phyloP scores from a whole-genome alignment of 805 yeast genomes.

The Pichia heedii region DNA sequence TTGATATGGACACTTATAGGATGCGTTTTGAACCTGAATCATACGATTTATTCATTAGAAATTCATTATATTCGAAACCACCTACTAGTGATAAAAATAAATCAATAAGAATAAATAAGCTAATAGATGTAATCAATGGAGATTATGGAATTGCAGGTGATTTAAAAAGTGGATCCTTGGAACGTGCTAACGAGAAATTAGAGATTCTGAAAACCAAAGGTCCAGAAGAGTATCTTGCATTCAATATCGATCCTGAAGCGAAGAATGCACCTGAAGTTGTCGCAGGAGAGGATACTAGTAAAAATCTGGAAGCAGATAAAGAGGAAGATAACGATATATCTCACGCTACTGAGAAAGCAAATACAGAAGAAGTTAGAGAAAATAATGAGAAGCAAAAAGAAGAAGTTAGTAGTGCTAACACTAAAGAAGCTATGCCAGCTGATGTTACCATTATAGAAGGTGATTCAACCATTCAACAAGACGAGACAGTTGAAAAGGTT shows the following conservation, averaged over 20 bases:
- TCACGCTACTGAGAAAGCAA: constrained; percentile 9
- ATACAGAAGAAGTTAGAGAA: not conserved
- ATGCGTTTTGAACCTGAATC: constrained; percentile 74
- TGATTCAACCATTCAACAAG: constrained; percentile 41
- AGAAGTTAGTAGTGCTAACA: constrained; percentile 12
- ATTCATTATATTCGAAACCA: constrained; percentile 35
- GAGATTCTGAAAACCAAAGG: constrained; percentile 33
- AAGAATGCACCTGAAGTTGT: not conserved
- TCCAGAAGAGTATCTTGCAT: constrained; percentile 24
- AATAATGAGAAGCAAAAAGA: constrained; percentile 7
- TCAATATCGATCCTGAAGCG: not conserved
- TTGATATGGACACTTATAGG: constrained; percentile 70
- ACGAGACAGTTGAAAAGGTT: constrained; percentile 27
- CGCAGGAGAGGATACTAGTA: not conserved
- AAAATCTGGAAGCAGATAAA: constrained; percentile 8
- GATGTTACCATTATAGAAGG: constrained; percentile 31
- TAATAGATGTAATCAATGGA: constrained; percentile 38
- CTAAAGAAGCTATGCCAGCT: constrained; percentile 1
- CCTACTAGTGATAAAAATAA: constrained; percentile 9
- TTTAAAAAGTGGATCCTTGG: constrained; percentile 32
- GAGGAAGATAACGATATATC: not conserved
- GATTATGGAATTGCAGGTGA: constrained; percentile 46
- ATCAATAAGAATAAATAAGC: constrained; percentile 15
- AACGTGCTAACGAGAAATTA: constrained; percentile 25
- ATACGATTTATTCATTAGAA: constrained; percentile 68